A percentile compares a stretch with the other conserved stretches of the same genome.
Evolutionary conservation across 1,139 yeast species (phyloP).

Genomic region (Scheffersomyces quercinus): DNA sequence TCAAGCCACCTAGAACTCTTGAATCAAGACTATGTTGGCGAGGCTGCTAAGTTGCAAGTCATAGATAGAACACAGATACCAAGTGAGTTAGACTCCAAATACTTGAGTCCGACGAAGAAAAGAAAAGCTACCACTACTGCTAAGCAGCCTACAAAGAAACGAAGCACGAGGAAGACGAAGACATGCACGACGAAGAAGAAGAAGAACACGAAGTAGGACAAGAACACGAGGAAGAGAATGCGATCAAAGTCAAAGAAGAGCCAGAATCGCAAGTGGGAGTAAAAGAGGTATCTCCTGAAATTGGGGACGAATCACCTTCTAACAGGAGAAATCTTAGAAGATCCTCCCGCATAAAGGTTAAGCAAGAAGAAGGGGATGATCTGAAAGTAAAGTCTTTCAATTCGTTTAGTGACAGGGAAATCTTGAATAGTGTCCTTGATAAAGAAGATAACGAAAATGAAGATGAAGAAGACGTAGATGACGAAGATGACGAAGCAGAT

Average conservation of each 20-base stretch:
- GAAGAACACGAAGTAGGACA: conserved; percentile 7
- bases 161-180: conserved; percentile 3
- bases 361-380: too few species aligned
- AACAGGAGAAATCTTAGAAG: too few species aligned
- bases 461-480: conserved; percentile 4
- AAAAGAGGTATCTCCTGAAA: not conserved
- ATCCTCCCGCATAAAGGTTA: too few species aligned
- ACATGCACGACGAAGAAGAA: conserved; percentile 3
- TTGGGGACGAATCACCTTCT: not conserved
- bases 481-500: conserved; percentile 3
- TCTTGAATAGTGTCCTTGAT: conserved; percentile 2
- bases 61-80: conserved; percentile 21
- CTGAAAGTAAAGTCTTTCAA: not conserved
- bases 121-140: not conserved
- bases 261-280: not conserved
- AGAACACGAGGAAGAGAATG: conserved; percentile 1
- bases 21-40: conserved; percentile 22
- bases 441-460: conserved; percentile 3
- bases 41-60: conserved; percentile 19
- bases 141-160: not conserved
- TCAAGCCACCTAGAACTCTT: conserved; percentile 17
- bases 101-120: conserved; percentile 7
- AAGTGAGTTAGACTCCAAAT: conserved; percentile 17
- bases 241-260: not conserved
- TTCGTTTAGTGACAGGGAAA: not conserved